Percentiles rank a stretch among this genome's conserved stretches.
Conservation (phyloP, 305 asterid genomes). For the Solanum hybrid region DNA sequence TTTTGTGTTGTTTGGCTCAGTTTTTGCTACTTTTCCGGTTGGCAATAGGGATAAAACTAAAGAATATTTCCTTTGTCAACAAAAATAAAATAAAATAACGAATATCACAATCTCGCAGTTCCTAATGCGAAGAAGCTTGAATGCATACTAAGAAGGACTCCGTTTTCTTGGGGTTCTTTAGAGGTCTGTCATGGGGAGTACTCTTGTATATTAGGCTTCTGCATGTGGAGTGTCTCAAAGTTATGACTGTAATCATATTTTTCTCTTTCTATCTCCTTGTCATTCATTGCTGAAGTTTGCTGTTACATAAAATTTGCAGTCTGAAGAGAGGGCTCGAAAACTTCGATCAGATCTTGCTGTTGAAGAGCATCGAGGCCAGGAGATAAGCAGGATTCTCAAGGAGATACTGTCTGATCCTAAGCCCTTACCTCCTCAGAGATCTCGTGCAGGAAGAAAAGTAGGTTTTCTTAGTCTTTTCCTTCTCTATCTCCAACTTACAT, state of each 20-base stretch:
- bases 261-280: neutral
- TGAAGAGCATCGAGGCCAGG: constrained; percentile 78
- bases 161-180: neutral
- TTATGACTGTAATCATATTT: neutral
- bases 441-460: constrained; percentile 72
- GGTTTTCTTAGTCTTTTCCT: constrained; percentile 14
- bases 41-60: neutral
- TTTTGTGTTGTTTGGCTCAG: neutral
- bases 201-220: neutral
- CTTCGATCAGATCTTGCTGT: constrained; percentile 72
- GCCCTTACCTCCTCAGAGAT: constrained; percentile 34
- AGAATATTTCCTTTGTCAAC: neutral
- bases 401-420: constrained; percentile 55
- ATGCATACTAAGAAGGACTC: neutral
- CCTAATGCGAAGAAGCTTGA: neutral
- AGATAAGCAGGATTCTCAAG: constrained; percentile 65
- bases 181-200: neutral
- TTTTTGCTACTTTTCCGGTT: neutral
- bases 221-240: neutral
- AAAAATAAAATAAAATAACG: neutral
- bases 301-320: constrained; percentile 35
- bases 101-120: neutral
- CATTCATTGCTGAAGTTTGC: neutral
- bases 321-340: constrained; percentile 80
- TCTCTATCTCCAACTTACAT: neutral